Conservation (phyloP, 1,139 yeast genomes). For the Kodamaea sp. region DNA sequence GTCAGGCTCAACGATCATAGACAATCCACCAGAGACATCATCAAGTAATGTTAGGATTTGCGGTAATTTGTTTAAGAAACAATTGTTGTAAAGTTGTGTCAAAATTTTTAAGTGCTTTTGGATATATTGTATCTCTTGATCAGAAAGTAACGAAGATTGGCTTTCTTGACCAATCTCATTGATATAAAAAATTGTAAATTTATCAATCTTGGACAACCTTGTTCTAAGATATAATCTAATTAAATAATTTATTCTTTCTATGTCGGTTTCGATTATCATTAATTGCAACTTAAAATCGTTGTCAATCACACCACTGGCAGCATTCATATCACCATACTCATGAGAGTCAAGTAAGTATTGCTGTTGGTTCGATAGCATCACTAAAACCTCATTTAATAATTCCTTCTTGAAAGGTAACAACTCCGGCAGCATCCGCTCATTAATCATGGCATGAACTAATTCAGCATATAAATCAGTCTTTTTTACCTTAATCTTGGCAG, state of each 20-base stretch:
- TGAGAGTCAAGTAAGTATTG: slow-evolving; percentile 65
- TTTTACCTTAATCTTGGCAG: slow-evolving; percentile 13
- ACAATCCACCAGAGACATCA: slow-evolving; percentile 70
- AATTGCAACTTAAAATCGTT: slow-evolving; percentile 73
- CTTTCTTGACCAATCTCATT: slow-evolving; percentile 24
- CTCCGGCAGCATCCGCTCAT: slow-evolving; percentile 85
- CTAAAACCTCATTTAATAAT: slow-evolving; percentile 55
- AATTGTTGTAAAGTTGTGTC: slow-evolving; percentile 60
- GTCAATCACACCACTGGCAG: slow-evolving; percentile 36
- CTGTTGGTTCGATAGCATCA: slow-evolving; percentile 62
- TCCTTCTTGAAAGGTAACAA: slow-evolving; percentile 65
- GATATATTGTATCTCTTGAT: slow-evolving; percentile 56
- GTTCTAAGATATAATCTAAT: slow-evolving; percentile 77
- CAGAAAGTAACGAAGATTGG: slow-evolving; percentile 39
- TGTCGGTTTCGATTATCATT: slow-evolving; percentile 84
- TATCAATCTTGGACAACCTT: slow-evolving; percentile 70
- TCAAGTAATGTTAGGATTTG: slow-evolving; percentile 65
- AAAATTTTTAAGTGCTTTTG: slow-evolving; percentile 60
- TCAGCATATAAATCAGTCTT: slow-evolving; percentile 23
- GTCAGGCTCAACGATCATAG: slow-evolving; percentile 80
- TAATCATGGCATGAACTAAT: slow-evolving; percentile 68
- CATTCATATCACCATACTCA: slow-evolving; percentile 45
- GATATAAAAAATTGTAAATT: slow-evolving; percentile 55
- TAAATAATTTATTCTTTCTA: slow-evolving; percentile 80
- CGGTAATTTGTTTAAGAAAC: slow-evolving; percentile 69